These are phyloP conservation scores for Geranomyces variabilis DNA, from an alignment of 192 early-diverging fungal species.

Conservation along the genomic window DNA sequence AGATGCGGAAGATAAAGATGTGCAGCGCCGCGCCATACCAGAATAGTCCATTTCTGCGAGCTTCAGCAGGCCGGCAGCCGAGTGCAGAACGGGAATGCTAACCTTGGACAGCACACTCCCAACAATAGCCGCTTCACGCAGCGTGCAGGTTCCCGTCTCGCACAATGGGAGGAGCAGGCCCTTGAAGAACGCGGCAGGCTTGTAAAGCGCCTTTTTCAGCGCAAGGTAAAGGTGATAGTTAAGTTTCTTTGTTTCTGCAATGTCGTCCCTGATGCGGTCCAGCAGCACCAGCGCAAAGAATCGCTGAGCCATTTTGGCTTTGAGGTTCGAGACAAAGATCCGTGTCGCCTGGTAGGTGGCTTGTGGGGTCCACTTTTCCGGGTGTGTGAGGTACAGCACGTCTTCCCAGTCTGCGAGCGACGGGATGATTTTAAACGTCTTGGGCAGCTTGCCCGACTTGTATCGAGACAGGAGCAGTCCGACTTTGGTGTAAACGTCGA, in stretches of 20 bases:
- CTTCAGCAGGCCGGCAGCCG: conserved; percentile 88
- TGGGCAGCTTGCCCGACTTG: conserved; percentile 92
- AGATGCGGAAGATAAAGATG: too few species aligned
- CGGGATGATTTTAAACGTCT: conserved; percentile 99
- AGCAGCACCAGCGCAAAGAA: conserved; percentile 88
- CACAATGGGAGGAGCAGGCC: conserved; percentile 95
- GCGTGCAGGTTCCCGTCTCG: conserved; percentile 82
- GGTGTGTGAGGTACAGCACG: conserved; percentile 87
- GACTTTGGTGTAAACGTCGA: conserved; percentile 95
- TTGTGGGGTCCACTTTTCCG: conserved; percentile 94
- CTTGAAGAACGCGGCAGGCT: conserved; percentile 97
- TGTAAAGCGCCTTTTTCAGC: conserved; percentile 95
- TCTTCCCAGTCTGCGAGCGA: conserved; percentile 97
- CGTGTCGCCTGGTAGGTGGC: conserved; percentile 94
- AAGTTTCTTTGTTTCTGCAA: conserved; percentile 95
- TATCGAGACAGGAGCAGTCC: conserved; percentile 87
- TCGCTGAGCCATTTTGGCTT: conserved; percentile 87
- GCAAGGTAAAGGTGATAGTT: conserved; percentile 98
- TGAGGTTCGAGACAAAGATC: conserved; percentile 97
- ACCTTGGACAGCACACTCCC: conserved; percentile 90
- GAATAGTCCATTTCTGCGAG: conserved; percentile 98
- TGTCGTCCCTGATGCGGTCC: conserved; percentile 92
- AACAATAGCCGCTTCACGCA: conserved; percentile 95
- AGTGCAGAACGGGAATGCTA: conserved; percentile 94
- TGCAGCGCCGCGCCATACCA: conserved; percentile 49